Percentiles rank a stretch among this genome's conserved stretches.
These are phyloP conservation scores for Bothriochloa decipiens DNA, from an alignment of 176 grass and related monocot genomes.

Conservation along the genomic window DNA sequence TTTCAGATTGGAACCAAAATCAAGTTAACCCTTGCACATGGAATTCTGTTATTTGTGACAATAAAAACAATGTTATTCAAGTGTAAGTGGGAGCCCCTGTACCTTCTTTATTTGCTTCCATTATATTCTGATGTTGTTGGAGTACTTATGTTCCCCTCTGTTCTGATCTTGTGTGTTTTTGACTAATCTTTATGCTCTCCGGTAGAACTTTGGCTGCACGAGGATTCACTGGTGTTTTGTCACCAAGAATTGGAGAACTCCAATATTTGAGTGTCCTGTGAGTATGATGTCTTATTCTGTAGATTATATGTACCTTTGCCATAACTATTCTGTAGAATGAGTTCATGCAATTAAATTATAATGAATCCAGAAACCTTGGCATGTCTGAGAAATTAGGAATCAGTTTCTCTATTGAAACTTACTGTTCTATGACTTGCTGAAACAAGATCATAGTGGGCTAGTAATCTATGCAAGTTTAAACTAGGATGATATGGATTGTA, in stretches of 20 bases:
- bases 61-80: constrained; percentile 67
- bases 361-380: background rate
- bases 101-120: constrained; percentile 4
- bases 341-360: background rate
- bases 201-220: constrained; percentile 74
- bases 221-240: constrained; percentile 75
- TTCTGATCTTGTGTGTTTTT: constrained; percentile 5
- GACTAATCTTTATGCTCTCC: background rate
- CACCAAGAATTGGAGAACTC: constrained; percentile 85
- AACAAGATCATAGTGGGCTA: background rate
- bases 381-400: constrained; percentile 3
- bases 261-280: constrained; percentile 75
- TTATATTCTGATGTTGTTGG: constrained; percentile 9
- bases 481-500: background rate
- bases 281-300: constrained; percentile 35
- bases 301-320: background rate
- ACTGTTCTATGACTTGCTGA: background rate
- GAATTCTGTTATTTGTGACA: constrained; percentile 86
- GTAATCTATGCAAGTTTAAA: constrained; percentile 6
- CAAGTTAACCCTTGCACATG: constrained; percentile 75
- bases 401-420: constrained; percentile 4
- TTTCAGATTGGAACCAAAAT: constrained; percentile 72
- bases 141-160: background rate
- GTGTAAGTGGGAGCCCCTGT: constrained; percentile 57
- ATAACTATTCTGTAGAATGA: background rate